These are phyloP conservation scores for Tulasnella sp. DNA, from an alignment of 768 basidiomycete genomes.

Conservation along the genomic window DNA sequence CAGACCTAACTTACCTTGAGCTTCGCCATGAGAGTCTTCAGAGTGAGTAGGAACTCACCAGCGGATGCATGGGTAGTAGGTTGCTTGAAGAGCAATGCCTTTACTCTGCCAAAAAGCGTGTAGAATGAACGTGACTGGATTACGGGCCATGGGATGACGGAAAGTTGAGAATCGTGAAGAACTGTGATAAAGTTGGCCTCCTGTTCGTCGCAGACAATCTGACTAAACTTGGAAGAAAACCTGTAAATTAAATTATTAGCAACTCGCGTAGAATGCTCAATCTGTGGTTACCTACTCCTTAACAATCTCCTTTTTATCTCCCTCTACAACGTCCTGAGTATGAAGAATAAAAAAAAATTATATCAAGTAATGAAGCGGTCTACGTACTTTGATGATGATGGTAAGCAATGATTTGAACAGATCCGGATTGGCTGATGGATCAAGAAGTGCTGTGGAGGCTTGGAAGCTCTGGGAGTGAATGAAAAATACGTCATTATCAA, in stretches of 20 bases:
- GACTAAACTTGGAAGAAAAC: conserved; percentile 7
- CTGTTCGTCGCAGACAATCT: conserved; percentile 12
- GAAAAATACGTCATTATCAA: neutral
- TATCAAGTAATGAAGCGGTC: neutral
- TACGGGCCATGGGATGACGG: conserved; percentile 13
- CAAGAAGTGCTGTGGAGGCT: conserved; percentile 30
- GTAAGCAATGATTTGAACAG: conserved; percentile 45
- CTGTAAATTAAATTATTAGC: too few species aligned
- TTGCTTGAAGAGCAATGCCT: neutral
- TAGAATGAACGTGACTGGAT: conserved; percentile 9
- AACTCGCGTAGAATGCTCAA: too few species aligned
- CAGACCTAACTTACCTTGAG: conserved; percentile 3
- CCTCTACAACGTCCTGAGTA: conserved; percentile 46
- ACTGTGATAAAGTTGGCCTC: conserved; percentile 14
- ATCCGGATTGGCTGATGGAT: conserved; percentile 44
- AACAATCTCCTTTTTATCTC: conserved; percentile 44
- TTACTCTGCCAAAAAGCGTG: neutral
- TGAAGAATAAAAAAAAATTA: neutral
- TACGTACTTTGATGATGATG: conserved; percentile 47
- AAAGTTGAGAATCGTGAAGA: conserved; percentile 3
- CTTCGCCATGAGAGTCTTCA: conserved; percentile 16
- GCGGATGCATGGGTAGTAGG: conserved; percentile 6
- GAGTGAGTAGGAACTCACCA: conserved; percentile 9
- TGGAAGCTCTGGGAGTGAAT: conserved; percentile 16
- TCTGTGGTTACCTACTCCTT: conserved; percentile 44